phyloP scores from a whole-genome alignment of 2,329 filamentous ascomycete species.

The Parastagonospora avenae region DNA sequence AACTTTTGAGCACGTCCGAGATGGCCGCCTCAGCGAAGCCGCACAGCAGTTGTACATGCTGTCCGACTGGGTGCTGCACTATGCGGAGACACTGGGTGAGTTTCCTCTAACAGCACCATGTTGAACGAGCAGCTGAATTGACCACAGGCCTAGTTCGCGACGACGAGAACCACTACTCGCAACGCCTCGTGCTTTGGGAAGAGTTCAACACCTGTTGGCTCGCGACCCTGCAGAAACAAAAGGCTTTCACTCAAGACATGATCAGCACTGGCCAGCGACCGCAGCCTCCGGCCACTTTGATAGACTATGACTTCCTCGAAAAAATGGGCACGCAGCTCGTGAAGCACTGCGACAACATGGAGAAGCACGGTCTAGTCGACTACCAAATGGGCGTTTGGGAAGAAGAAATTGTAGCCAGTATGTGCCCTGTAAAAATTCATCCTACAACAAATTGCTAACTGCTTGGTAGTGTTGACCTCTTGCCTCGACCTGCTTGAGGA shows the following conservation, averaged over 20 bases:
- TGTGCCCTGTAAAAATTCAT: slow-evolving; percentile 45
- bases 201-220: slow-evolving; percentile 96
- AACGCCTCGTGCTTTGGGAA: slow-evolving; percentile 85
- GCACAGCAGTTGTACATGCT: slow-evolving; percentile 64
- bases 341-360: slow-evolving; percentile 81
- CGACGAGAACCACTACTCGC: slow-evolving; percentile 73
- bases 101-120: slow-evolving; percentile 25
- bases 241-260: slow-evolving; percentile 68
- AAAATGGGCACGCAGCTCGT: slow-evolving; percentile 83
- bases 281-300: slow-evolving; percentile 65
- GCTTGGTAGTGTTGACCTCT: slow-evolving; percentile 54
- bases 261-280: slow-evolving; percentile 64
- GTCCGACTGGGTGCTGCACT: slow-evolving; percentile 69
- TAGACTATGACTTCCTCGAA: slow-evolving; percentile 72
- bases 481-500: slow-evolving; percentile 61
- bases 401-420: slow-evolving; percentile 85
- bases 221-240: slow-evolving; percentile 79
- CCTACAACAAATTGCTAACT: slow-evolving; percentile 13
- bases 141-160: slow-evolving; percentile 79
- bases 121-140: slow-evolving; percentile 49
- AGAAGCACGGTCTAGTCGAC: slow-evolving; percentile 92
- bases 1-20: slow-evolving; percentile 74
- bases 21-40: slow-evolving; percentile 65
- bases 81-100: slow-evolving; percentile 70
- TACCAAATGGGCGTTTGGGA: slow-evolving; percentile 98